A percentile compares a stretch with the other conserved stretches of the same genome.
These are phyloP conservation scores for Suhomyces panamericanus DNA, from an alignment of 1,139 yeast genomes.

Conservation along the genomic window DNA sequence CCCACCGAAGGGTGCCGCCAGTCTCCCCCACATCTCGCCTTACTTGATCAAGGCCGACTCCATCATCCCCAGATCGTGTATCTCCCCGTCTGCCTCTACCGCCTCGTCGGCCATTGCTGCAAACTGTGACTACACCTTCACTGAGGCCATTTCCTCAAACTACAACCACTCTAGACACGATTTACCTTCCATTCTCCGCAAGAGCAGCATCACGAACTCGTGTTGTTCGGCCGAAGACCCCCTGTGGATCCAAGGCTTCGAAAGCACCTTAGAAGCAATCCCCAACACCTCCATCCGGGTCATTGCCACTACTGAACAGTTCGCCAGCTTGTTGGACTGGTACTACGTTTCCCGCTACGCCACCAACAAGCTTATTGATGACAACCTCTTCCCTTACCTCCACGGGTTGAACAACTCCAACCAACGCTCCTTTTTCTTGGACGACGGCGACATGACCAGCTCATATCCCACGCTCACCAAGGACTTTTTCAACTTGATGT, in stretches of 20 bases:
- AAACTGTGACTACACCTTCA: slow-evolving; percentile 10
- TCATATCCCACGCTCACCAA: slow-evolving; percentile 2
- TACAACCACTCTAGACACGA: slow-evolving; percentile 12
- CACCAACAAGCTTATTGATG: not conserved
- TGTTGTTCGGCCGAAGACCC: slow-evolving; percentile 5
- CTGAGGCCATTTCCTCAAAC: slow-evolving; percentile 4
- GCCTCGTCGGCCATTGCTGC: slow-evolving; percentile 13
- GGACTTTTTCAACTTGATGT: slow-evolving; percentile 23
- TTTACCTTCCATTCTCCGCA: slow-evolving; percentile 14
- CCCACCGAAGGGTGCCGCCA: slow-evolving; percentile 16
- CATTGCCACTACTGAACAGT: slow-evolving; percentile 18
- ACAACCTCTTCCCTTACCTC: slow-evolving; percentile 36
- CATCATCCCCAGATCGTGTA: slow-evolving; percentile 19
- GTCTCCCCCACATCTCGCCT: slow-evolving; percentile 2
- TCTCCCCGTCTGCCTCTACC: slow-evolving; percentile 16
- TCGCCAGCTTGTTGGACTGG: slow-evolving; percentile 26
- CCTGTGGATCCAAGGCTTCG: slow-evolving; percentile 16
- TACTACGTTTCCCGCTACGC: slow-evolving; percentile 23
- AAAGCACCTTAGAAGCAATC: slow-evolving; percentile 12
- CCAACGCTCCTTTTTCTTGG: slow-evolving; percentile 30
- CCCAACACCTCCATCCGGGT: slow-evolving; percentile 14
- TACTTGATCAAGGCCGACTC: slow-evolving; percentile 15
- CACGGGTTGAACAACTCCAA: slow-evolving; percentile 33
- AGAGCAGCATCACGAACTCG: slow-evolving; percentile 14
- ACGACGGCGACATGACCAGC: not conserved